phyloP scores from a whole-genome alignment of 768 basidiomycete genomes.

The Udeniomyces megalosporus region DNA sequence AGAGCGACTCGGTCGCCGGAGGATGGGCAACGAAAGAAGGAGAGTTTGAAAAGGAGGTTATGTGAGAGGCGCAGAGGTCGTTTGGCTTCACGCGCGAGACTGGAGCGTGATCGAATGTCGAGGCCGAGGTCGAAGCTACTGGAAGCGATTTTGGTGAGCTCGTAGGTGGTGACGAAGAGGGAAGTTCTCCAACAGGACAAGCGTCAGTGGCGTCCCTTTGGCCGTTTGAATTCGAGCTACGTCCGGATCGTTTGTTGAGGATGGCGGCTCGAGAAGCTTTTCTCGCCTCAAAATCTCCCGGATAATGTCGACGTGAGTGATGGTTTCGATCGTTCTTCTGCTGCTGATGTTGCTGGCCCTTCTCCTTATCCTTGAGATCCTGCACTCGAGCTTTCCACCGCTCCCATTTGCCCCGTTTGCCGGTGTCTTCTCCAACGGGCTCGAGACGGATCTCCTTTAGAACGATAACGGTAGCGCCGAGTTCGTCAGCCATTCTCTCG shows the following conservation, averaged over 20 bases:
- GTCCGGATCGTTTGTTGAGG: neutral
- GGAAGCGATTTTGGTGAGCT: too few relatives aligned
- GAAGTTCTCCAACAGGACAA: too few relatives aligned
- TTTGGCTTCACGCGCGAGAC: neutral
- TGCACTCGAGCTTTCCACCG: neutral
- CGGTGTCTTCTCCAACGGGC: neutral
- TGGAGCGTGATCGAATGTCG: neutral
- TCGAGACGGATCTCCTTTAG: conserved; percentile 52
- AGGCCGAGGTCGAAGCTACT: neutral
- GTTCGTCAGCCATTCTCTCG: conserved; percentile 84
- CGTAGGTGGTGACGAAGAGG: neutral
- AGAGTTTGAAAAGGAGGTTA: neutral
- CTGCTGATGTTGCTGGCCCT: neutral
- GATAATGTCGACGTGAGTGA: neutral
- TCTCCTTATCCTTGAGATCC: neutral
- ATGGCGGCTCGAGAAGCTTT: neutral
- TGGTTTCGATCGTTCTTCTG: neutral
- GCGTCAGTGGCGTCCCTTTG: too few relatives aligned
- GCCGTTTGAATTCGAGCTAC: neutral
- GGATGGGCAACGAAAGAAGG: neutral
- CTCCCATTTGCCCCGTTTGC: conserved; percentile 8
- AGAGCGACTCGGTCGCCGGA: neutral
- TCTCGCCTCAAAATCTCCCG: neutral
- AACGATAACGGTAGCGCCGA: conserved; percentile 79
- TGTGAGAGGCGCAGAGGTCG: neutral